Evolutionary conservation across 192 early-diverging fungal genomes (phyloP).

Genomic region (Linderina pennispora): DNA sequence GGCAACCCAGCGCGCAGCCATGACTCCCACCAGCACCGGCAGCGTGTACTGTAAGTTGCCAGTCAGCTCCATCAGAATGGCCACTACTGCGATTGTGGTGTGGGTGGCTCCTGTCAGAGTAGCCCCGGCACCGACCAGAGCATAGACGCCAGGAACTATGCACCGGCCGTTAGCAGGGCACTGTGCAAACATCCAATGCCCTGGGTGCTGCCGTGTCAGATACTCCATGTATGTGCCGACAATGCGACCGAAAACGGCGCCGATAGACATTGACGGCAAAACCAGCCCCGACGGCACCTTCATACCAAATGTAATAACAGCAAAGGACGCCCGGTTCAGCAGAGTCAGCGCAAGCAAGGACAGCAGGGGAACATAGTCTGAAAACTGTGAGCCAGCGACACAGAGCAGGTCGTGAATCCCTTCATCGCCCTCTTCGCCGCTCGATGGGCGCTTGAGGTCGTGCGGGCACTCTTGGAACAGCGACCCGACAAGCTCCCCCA

Average conservation of each 20-base stretch:
- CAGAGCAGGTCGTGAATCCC: constrained; percentile 62
- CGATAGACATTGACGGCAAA: constrained; percentile 51
- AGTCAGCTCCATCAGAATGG: constrained; percentile 78
- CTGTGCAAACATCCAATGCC: constrained; percentile 35
- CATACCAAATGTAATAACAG: constrained; percentile 50
- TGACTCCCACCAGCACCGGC: constrained; percentile 53
- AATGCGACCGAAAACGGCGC: constrained; percentile 46
- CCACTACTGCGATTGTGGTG: constrained; percentile 57
- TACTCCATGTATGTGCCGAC: constrained; percentile 44
- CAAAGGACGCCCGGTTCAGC: constrained; percentile 42
- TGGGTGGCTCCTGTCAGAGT: constrained; percentile 52
- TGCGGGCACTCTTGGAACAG: constrained; percentile 86
- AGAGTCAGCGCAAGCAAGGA: constrained; percentile 41
- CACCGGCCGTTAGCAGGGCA: constrained; percentile 47
- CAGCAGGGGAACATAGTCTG: constrained; percentile 34
- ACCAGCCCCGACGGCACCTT: constrained; percentile 51
- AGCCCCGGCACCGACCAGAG: constrained; percentile 52
- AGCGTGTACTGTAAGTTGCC: constrained; percentile 68
- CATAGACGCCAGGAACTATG: constrained; percentile 67
- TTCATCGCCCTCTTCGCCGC: constrained; percentile 29
- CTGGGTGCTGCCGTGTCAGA: constrained; percentile 29
- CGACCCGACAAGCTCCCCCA: constrained; percentile 77
- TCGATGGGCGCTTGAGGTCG: constrained; percentile 1
- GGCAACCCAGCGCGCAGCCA: constrained; percentile 66
- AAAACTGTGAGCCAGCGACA: constrained; percentile 37